Evolutionary conservation across 2,329 filamentous ascomycete species (phyloP).

Genomic region (Ophiosphaerella narmari): DNA sequence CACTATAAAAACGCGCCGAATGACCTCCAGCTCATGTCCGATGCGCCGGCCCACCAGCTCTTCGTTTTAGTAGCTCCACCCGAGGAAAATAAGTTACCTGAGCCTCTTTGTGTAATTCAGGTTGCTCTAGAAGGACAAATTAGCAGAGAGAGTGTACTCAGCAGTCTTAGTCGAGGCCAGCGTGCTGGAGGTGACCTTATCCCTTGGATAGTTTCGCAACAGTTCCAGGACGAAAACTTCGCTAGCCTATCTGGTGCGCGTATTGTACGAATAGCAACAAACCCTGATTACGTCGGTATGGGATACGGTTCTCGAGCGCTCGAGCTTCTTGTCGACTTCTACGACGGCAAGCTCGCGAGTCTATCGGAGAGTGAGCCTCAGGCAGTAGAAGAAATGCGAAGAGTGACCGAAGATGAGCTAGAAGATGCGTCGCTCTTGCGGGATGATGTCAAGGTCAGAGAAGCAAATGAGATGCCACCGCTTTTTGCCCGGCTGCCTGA

Average conservation of each 20-base stretch:
- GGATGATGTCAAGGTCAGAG: conserved; percentile 87
- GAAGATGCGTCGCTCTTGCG: conserved; percentile 75
- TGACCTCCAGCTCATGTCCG: conserved; percentile 97
- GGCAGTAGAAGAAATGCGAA: conserved; percentile 66
- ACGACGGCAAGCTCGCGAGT: conserved; percentile 87
- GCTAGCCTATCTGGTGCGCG: conserved; percentile 89
- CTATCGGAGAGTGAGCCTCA: conserved; percentile 72
- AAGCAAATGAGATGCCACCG: conserved; percentile 89
- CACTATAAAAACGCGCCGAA: conserved; percentile 99
- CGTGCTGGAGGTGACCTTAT: conserved; percentile 91
- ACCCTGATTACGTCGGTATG: conserved; percentile 90
- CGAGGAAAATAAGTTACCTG: conserved; percentile 79
- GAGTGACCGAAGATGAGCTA: conserved; percentile 82
- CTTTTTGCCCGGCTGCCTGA: conserved; percentile 88
- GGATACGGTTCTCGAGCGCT: conserved; percentile 92
- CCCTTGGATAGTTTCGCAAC: conserved; percentile 95
- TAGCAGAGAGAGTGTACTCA: conserved; percentile 88
- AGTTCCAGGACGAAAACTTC: conserved; percentile 98
- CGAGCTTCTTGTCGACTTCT: conserved; percentile 87
- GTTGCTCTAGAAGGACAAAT: conserved; percentile 94
- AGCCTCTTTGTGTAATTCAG: conserved; percentile 93
- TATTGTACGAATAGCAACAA: conserved; percentile 92
- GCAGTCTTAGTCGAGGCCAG: conserved; percentile 85
- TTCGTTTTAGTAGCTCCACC: conserved; percentile 90
- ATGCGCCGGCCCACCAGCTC: conserved; percentile 93